Evolutionary conservation across 441 rosid species (phyloP).

Genomic region (Euphorbia celastroides): DNA sequence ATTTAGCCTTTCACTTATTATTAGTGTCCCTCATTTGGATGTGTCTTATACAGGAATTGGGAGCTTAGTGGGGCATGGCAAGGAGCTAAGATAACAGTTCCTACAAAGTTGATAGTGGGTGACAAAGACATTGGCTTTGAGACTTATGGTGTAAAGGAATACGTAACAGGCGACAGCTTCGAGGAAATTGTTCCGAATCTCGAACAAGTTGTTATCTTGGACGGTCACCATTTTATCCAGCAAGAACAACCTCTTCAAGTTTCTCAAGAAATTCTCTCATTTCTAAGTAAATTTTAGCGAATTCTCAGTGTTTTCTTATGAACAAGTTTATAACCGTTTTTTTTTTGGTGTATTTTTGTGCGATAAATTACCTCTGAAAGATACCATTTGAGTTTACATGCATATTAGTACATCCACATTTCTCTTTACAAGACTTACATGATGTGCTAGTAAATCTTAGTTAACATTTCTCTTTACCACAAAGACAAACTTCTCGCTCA

Average conservation of each 20-base stretch:
- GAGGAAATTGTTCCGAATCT: conserved; percentile 34
- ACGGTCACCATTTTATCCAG: conserved; percentile 44
- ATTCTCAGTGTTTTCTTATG: too few species aligned
- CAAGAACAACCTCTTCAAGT: conserved; percentile 42
- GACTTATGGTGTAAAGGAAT: conserved; percentile 19
- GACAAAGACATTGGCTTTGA: conserved; percentile 38
- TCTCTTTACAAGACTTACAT: too few species aligned
- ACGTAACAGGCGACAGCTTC: conserved; percentile 32
- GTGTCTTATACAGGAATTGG: conserved; percentile 32
- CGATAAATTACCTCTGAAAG: too few species aligned
- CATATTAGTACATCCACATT: too few species aligned
- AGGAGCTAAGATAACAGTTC: conserved; percentile 35
- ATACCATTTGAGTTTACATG: too few species aligned
- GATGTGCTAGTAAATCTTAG: background rate
- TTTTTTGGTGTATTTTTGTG: too few species aligned
- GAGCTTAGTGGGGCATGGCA: conserved; percentile 39
- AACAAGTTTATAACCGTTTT: too few species aligned
- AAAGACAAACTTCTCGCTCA: too few species aligned
- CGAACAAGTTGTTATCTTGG: conserved; percentile 33
- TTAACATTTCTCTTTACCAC: too few species aligned
- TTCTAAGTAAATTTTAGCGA: conserved; percentile 23
- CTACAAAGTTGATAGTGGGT: conserved; percentile 37
- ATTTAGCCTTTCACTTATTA: too few species aligned
- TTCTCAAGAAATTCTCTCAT: conserved; percentile 53
- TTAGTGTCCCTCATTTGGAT: background rate